Conservation (phyloP, 148 eudicot species). For the Silene uniflora region DNA sequence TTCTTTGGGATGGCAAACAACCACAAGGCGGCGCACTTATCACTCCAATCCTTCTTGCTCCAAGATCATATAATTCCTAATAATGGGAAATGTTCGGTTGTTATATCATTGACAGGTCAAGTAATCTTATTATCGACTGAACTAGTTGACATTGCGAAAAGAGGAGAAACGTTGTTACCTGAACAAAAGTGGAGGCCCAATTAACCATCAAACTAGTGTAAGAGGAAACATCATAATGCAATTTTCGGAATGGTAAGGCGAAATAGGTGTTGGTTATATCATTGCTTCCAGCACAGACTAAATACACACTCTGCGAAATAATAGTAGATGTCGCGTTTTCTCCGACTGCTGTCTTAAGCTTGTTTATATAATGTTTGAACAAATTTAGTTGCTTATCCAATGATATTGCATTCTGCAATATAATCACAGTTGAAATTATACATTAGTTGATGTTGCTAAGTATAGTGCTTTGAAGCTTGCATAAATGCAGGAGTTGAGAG, state of each 20-base stretch:
- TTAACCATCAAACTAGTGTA: conserved; percentile 23
- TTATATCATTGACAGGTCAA: too few species aligned
- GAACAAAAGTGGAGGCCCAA: conserved; percentile 29
- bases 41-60: conserved; percentile 59
- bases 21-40: conserved; percentile 55
- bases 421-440: too few species aligned
- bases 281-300: conserved; percentile 32
- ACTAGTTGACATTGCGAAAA: background rate
- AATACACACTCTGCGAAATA: conserved; percentile 25
- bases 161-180: conserved; percentile 14
- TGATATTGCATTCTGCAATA: conserved; percentile 23
- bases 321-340: conserved; percentile 25
- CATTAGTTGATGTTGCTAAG: background rate
- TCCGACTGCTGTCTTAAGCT: conserved; percentile 29
- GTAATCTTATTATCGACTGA: too few species aligned
- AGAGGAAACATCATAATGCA: conserved; percentile 12
- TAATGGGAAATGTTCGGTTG: too few species aligned
- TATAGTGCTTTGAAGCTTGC: too few species aligned
- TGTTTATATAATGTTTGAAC: conserved; percentile 30
- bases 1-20: conserved; percentile 68
- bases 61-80: conserved; percentile 48
- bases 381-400: conserved; percentile 25
- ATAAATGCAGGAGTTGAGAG: too few species aligned
- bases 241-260: conserved; percentile 19
- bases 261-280: conserved; percentile 34